Base-by-base conservation (phyloP, 2,329 filamentous ascomycete species). In the Apiospora marii region DNA sequence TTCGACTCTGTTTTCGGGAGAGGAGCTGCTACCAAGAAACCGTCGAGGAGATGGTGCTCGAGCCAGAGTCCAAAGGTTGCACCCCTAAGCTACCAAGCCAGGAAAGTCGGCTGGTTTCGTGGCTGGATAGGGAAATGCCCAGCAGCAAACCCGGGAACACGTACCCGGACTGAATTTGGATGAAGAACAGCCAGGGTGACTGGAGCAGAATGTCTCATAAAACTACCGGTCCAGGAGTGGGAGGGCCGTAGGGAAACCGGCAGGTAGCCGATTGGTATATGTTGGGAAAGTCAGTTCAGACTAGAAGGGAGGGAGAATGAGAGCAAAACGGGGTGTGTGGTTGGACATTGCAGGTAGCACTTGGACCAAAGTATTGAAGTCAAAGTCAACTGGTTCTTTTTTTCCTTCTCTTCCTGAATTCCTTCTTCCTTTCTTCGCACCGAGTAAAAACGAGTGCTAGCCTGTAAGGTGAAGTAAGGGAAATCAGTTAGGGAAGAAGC, bases 221-320 rank as follows among this genome's bases (percentile, higher is more conserved):
- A 64, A 41, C 58, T 64, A 41, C 58, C 58, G 58, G 30, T n/a
- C 22, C 58, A 64, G 58, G 19, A 64, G 30, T 41, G 58, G 58
- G 30, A 64, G 58, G 34, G 10, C 19, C 58, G 58, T 64, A 41
- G 30, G 58, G 34, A 22, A 41, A 30, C 34, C 58, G 58, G 58
- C 58, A 64, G 19, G 58, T 64, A n/a, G 58, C 58, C 58, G 58
- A 64, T 64, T 41, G 58, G 58, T 41, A 64, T 64, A 64, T 64
- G 58, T 64, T 41, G 58, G 41, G 58, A 64, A 64, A 64, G 58
- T 64, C 58, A 41, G 58, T 64, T 30, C 41, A 64, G 58, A 41
- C 58, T 64, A 64, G 58, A 64, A 64, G 58, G n/a, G 67, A 68
- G 67, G 41, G 41, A 68, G 67, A 68, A 46, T 68, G 44, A 46